phyloP scores from a whole-genome alignment of 2,329 filamentous ascomycete species.

The Xylaria sp. region DNA sequence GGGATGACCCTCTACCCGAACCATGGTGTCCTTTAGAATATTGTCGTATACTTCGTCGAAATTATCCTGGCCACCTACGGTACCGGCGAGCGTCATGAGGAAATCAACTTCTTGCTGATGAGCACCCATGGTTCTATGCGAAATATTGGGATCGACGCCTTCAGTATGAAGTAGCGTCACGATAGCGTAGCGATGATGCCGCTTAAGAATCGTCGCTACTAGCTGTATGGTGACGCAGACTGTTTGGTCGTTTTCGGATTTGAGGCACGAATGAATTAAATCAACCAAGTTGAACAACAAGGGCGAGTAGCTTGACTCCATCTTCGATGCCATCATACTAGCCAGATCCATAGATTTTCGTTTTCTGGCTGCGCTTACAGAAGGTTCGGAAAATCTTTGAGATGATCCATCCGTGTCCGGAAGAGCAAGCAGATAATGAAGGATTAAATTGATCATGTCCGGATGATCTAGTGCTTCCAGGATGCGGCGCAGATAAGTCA shows the following conservation, averaged over 20 bases:
- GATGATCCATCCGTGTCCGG: constrained; percentile 64
- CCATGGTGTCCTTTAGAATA: constrained; percentile 76
- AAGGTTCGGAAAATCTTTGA: constrained; percentile 57
- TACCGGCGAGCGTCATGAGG: constrained; percentile 74
- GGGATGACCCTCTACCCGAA: constrained; percentile 75
- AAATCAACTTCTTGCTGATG: constrained; percentile 80
- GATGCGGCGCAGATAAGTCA: constrained; percentile 92
- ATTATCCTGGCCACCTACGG: constrained; percentile 74
- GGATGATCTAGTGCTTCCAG: constrained; percentile 92
- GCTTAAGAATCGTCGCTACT: constrained; percentile 84
- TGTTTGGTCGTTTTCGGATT: constrained; percentile 87
- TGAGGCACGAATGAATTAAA: constrained; percentile 84
- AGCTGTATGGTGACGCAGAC: constrained; percentile 90
- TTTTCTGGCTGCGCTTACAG: constrained; percentile 76
- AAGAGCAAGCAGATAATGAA: constrained; percentile 90
- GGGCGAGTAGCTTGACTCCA: constrained; percentile 79
- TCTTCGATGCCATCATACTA: constrained; percentile 79
- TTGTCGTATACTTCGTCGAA: constrained; percentile 79
- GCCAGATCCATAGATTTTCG: constrained; percentile 91
- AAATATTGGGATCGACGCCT: constrained; percentile 63
- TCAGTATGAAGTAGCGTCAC: constrained; percentile 78
- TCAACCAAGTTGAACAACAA: constrained; percentile 94
- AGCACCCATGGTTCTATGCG: constrained; percentile 75
- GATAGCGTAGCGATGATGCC: constrained; percentile 88
- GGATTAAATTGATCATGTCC: constrained; percentile 92